Evolutionary conservation across 2,329 filamentous ascomycete genomes (phyloP).

Genomic region (Colletotrichum ledebouriae): DNA sequence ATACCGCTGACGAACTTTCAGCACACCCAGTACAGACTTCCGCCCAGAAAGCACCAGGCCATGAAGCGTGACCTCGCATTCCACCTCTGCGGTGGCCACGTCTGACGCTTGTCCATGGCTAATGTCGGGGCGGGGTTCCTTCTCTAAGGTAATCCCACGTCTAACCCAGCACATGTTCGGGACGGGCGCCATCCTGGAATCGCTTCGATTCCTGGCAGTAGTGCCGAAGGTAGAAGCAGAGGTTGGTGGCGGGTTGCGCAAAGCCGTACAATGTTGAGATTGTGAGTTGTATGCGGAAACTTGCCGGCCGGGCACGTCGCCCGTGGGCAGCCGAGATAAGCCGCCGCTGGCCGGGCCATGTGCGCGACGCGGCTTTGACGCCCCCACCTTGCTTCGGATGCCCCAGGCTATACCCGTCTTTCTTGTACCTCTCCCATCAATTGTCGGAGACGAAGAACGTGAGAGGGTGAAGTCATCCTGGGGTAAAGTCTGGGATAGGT

Average conservation of each 20-base stretch:
- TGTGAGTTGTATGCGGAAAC: constrained; percentile 44
- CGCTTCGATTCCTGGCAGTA: constrained; percentile 24
- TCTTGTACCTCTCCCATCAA: constrained; percentile 1
- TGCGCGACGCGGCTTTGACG: constrained; percentile 35
- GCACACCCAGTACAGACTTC: constrained; percentile 30
- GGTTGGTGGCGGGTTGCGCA: constrained; percentile 41
- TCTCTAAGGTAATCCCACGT: constrained; percentile 12
- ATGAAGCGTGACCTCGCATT: constrained; percentile 15
- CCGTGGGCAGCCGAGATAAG: constrained; percentile 54
- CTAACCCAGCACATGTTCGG: constrained; percentile 1
- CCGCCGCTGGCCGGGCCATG: constrained; percentile 55
- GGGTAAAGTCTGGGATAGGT: constrained; percentile 12
- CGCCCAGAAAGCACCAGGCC: constrained; percentile 6
- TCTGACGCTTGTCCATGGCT: constrained; percentile 30
- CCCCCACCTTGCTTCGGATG: constrained; percentile 36
- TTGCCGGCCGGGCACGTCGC: constrained; percentile 39
- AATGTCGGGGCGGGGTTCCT: constrained; percentile 14
- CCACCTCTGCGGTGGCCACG: constrained; percentile 13
- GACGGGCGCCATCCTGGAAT: constrained; percentile 25
- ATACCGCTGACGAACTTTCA: constrained; percentile 17
- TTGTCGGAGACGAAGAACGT: not conserved
- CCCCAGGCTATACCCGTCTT: constrained; percentile 37
- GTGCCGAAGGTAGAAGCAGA: constrained; percentile 41
- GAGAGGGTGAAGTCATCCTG: constrained; percentile 8
- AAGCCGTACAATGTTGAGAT: constrained; percentile 26